phyloP scores from a whole-genome alignment of 306 rosid species.

The Lagenaria siceraria region DNA sequence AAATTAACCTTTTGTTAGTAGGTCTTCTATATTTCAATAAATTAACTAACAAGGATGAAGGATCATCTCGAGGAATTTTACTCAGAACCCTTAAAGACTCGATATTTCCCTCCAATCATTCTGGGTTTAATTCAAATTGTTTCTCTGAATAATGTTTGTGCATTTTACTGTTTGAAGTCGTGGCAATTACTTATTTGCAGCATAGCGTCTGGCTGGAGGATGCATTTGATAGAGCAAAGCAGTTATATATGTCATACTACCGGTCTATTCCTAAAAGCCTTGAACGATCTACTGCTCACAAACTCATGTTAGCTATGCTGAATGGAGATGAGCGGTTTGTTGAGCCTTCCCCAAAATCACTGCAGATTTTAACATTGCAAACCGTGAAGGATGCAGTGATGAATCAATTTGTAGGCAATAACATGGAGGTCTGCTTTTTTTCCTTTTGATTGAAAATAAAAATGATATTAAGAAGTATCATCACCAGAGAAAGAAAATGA shows the following conservation, averaged over 20 bases:
- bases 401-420: slow-evolving; percentile 81
- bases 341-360: slow-evolving; percentile 85
- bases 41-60: not conserved
- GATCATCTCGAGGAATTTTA: not conserved
- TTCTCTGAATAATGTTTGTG: not conserved
- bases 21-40: not conserved
- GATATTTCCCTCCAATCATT: not conserved
- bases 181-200: slow-evolving; percentile 42
- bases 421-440: slow-evolving; percentile 74
- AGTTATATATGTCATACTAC: slow-evolving; percentile 80
- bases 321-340: slow-evolving; percentile 91
- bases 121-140: not conserved
- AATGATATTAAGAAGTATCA: not conserved
- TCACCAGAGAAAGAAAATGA: not conserved
- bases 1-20: not conserved
- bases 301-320: slow-evolving; percentile 96
- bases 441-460: not conserved
- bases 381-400: slow-evolving; percentile 83
- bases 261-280: slow-evolving; percentile 97
- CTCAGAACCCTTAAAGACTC: not conserved
- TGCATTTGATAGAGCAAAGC: slow-evolving; percentile 94
- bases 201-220: slow-evolving; percentile 98
- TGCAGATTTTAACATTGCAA: slow-evolving; percentile 76
- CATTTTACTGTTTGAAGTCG: not conserved
- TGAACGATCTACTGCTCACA: slow-evolving; percentile 99